phyloP scores from a whole-genome alignment of 257 asterid species.

The Solanum bulbocastanum region DNA sequence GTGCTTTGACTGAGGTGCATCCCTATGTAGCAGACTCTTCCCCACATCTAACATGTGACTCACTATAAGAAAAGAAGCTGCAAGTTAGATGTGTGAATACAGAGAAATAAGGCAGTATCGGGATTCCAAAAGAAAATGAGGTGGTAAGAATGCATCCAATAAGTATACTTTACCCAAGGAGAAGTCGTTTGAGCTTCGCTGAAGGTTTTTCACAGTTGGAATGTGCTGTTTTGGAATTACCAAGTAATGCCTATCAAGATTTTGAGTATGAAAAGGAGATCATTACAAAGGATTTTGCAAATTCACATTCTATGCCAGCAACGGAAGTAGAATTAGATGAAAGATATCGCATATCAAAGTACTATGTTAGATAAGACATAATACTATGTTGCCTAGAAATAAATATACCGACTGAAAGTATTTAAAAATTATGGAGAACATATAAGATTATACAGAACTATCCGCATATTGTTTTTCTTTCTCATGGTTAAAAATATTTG shows the following conservation, averaged over 20 bases:
- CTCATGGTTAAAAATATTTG: not conserved
- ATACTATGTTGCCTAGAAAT: not conserved
- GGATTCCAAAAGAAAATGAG: not conserved
- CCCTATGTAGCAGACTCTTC: conserved; percentile 41
- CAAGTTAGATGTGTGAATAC: conserved; percentile 5
- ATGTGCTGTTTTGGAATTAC: conserved; percentile 79
- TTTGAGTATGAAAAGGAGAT: not conserved
- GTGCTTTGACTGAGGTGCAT: conserved; percentile 57
- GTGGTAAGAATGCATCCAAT: not conserved
- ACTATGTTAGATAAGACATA: too few relatives aligned
- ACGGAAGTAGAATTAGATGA: not conserved
- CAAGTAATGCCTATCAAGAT: conserved; percentile 66
- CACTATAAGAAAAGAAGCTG: conserved; percentile 24
- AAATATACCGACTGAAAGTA: not conserved
- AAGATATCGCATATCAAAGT: not conserved
- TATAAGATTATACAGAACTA: not conserved
- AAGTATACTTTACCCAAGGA: conserved; percentile 34
- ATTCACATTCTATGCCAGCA: not conserved
- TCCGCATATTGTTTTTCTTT: not conserved
- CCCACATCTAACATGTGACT: conserved; percentile 84
- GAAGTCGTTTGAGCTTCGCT: conserved; percentile 43
- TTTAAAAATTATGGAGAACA: not conserved
- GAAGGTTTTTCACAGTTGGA: conserved; percentile 63
- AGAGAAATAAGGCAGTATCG: not conserved
- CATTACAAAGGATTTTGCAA: not conserved